These are phyloP conservation scores for Alisma plantagoaquatica DNA, from an alignment of 106 monocot species.

Conservation along the genomic window DNA sequence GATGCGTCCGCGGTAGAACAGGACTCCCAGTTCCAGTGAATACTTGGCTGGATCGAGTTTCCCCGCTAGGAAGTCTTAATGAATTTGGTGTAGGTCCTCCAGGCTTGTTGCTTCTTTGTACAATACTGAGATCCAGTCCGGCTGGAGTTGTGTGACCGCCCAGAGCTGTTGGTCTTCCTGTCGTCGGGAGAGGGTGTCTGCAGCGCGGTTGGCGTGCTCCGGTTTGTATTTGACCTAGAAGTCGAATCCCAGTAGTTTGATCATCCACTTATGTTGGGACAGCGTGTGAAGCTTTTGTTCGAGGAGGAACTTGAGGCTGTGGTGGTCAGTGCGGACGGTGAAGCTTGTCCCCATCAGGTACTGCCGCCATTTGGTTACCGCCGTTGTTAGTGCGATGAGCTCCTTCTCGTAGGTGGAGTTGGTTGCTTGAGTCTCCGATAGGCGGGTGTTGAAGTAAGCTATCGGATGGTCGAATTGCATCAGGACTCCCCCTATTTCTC, in stretches of 20 bases:
- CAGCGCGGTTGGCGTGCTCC: neutral
- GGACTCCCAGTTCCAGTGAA: too few relatives aligned
- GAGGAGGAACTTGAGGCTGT: neutral
- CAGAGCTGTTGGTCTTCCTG: neutral
- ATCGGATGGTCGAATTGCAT: neutral
- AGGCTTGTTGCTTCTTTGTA: too few relatives aligned
- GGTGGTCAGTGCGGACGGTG: constrained; percentile 2
- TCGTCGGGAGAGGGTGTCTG: neutral
- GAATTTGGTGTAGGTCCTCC: too few relatives aligned
- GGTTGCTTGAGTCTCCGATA: neutral
- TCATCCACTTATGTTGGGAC: neutral
- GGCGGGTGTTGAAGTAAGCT: neutral
- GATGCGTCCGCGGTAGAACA: neutral
- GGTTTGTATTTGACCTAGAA: constrained; percentile 1
- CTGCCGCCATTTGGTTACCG: neutral
- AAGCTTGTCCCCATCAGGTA: neutral
- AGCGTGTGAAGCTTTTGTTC: neutral
- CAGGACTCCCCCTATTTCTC: neutral
- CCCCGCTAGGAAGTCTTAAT: too few relatives aligned
- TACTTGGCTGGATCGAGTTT: too few relatives aligned
- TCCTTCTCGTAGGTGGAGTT: neutral
- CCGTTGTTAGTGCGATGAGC: neutral
- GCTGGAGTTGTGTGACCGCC: neutral
- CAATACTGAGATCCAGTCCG: too few relatives aligned
- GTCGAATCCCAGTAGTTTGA: constrained; percentile 4